phyloP scores from a whole-genome alignment of 345 rosid genomes.

The Xanthoceras sorbifolium region DNA sequence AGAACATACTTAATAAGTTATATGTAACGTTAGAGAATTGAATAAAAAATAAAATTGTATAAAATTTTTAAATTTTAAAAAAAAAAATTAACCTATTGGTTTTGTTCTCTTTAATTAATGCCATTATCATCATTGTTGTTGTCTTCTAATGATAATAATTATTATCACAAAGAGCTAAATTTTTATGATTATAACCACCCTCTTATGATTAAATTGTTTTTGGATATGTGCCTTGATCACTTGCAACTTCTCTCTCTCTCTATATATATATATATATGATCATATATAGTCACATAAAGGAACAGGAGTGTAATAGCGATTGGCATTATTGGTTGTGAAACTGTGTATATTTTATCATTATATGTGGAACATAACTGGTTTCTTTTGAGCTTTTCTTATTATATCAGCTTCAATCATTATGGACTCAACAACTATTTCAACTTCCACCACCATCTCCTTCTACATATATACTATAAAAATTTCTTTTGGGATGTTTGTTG shows the following conservation, averaged over 20 bases:
- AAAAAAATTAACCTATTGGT: conserved; percentile 10
- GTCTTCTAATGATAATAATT: background rate
- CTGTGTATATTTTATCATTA: background rate
- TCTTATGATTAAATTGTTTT: background rate
- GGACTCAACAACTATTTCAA: conserved; percentile 26
- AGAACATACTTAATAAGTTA: too few relatives aligned
- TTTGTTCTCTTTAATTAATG: background rate
- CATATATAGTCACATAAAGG: too few relatives aligned
- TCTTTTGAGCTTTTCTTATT: conserved; percentile 17
- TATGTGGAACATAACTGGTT: conserved; percentile 14
- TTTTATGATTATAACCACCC: background rate
- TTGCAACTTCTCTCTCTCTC: too few relatives aligned
- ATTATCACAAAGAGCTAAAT: background rate
- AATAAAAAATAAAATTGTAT: too few relatives aligned
- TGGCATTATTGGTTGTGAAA: conserved; percentile 22
- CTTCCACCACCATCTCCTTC: conserved; percentile 21
- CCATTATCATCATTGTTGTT: conserved; percentile 3
- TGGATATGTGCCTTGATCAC: background rate
- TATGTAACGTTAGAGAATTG: too few relatives aligned
- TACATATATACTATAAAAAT: background rate
- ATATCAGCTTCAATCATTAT: conserved; percentile 35
- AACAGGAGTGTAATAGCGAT: background rate
- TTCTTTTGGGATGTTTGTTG: background rate
- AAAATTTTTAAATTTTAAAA: too few relatives aligned
- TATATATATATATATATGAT: too few relatives aligned